Conservation (phyloP, 2,329 filamentous ascomycete genomes). For the Neonectria faginata region DNA sequence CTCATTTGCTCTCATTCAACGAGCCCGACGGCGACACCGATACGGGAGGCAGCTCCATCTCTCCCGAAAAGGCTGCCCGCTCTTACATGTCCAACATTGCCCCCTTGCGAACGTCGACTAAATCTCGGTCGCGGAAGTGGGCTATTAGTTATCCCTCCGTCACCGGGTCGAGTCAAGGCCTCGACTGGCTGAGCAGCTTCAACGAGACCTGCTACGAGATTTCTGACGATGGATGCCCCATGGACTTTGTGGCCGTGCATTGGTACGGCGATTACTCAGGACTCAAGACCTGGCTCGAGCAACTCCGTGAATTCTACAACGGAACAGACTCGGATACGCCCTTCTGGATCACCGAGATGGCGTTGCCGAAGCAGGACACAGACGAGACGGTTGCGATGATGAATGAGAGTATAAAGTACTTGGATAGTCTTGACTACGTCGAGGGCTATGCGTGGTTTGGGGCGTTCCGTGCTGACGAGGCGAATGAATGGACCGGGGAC, state of each 20-base stretch:
- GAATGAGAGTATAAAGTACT: conserved; percentile 52
- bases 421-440: conserved; percentile 51
- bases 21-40: conserved; percentile 56
- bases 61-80: conserved; percentile 53
- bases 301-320: conserved; percentile 53
- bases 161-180: conserved; percentile 53
- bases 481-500: conserved; percentile 55
- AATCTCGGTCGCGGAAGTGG: conserved; percentile 46
- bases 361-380: conserved; percentile 50
- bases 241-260: conserved; percentile 56
- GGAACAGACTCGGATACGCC: conserved; percentile 32
- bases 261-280: conserved; percentile 56
- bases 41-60: conserved; percentile 54
- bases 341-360: conserved; percentile 57
- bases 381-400: conserved; percentile 54
- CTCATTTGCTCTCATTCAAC: conserved; percentile 56
- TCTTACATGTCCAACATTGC: conserved; percentile 53
- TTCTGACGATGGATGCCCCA: conserved; percentile 52
- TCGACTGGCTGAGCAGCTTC: conserved; percentile 55
- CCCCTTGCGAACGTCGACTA: conserved; percentile 47
- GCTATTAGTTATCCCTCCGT: conserved; percentile 56
- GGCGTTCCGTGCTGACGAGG: conserved; percentile 52
- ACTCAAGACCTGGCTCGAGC: conserved; percentile 51
- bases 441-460: conserved; percentile 58
- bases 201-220: conserved; percentile 56